These are phyloP conservation scores for Saccharomyces mikatae DNA, from an alignment of 805 yeast species.

Conservation along the genomic window DNA sequence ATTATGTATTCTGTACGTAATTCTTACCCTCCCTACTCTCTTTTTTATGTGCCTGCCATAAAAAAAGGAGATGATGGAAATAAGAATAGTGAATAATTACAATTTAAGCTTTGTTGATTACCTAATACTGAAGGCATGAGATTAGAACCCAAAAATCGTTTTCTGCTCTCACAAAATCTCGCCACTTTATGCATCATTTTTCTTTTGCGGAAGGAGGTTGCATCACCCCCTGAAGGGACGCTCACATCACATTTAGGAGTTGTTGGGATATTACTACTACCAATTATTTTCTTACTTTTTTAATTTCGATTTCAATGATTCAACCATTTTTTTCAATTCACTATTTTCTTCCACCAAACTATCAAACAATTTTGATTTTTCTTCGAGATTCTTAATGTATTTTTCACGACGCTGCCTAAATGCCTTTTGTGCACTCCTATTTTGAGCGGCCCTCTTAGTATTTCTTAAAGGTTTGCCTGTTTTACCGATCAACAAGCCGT, in stretches of 20 bases:
- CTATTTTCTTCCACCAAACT: conserved; percentile 58
- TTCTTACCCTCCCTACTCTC: neutral
- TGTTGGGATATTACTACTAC: neutral
- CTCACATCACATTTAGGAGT: neutral
- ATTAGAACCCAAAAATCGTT: neutral
- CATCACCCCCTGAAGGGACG: neutral
- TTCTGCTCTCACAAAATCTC: neutral
- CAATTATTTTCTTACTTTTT: neutral
- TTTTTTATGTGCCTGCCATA: neutral
- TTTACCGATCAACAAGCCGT: conserved; percentile 21
- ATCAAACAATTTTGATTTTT: conserved; percentile 55
- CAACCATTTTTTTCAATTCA: conserved; percentile 38
- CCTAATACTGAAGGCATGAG: neutral
- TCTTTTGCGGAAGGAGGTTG: neutral
- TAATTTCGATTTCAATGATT: conserved; percentile 1
- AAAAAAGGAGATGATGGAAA: neutral
- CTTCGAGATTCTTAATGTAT: conserved; percentile 72
- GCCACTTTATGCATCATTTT: neutral
- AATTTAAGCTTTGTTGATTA: neutral
- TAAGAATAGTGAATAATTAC: neutral
- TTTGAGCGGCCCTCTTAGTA: conserved; percentile 85
- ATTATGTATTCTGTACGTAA: neutral
- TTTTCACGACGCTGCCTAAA: conserved; percentile 79
- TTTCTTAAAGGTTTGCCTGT: conserved; percentile 28
- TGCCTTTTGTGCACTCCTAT: conserved; percentile 86